phyloP scores from a whole-genome alignment of 2,329 filamentous ascomycete species.

The Orbilia quercus region DNA sequence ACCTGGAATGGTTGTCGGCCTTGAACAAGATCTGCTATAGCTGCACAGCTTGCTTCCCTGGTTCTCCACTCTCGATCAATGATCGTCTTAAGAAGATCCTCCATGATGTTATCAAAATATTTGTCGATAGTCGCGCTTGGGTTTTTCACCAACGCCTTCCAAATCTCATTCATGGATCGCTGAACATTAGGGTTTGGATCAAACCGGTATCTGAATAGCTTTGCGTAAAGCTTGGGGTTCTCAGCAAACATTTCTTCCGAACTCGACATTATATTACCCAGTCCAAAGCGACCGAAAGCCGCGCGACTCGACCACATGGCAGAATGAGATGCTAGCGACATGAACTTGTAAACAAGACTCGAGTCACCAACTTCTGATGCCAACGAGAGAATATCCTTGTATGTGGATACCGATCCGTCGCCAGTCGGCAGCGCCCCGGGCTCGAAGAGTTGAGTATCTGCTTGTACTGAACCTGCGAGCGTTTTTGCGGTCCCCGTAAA shows the following conservation, averaged over 20 bases:
- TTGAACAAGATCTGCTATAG: conserved; percentile 86
- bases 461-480: conserved; percentile 79
- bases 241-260: conserved; percentile 76
- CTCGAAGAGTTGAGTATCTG: conserved; percentile 93
- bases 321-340: conserved; percentile 95
- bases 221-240: conserved; percentile 94
- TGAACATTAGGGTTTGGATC: conserved; percentile 95
- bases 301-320: conserved; percentile 98
- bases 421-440: conserved; percentile 89
- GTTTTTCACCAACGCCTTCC: conserved; percentile 95
- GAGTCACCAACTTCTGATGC: conserved; percentile 98
- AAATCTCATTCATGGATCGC: conserved; percentile 96
- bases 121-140: conserved; percentile 78
- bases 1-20: conserved; percentile 69
- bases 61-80: conserved; percentile 93
- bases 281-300: conserved; percentile 91
- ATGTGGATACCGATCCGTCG: conserved; percentile 89
- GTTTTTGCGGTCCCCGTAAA: conserved; percentile 83
- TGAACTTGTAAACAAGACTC: conserved; percentile 96
- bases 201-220: conserved; percentile 92
- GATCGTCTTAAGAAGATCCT: conserved; percentile 85
- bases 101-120: conserved; percentile 89
- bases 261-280: conserved; percentile 90
- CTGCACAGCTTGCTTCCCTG: conserved; percentile 89
- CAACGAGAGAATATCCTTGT: conserved; percentile 94